Conservation (phyloP, 2,329 filamentous ascomycete species). For the Fusarium multiceps region DNA sequence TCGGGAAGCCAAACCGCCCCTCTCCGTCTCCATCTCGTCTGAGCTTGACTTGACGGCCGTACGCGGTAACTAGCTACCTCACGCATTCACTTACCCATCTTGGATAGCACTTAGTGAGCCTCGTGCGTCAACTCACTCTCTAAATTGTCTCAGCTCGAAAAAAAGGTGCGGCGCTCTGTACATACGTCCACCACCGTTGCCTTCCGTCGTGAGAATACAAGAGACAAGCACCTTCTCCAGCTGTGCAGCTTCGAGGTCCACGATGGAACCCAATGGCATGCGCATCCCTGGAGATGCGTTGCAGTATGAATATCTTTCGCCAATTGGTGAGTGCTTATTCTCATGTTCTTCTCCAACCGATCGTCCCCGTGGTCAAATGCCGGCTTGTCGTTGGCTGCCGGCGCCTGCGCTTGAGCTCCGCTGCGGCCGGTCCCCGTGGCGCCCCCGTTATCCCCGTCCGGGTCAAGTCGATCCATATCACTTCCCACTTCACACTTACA, state of each 20-base stretch:
- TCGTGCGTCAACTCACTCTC: constrained; percentile 22
- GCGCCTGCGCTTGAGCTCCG: constrained; percentile 43
- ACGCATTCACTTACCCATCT: constrained; percentile 46
- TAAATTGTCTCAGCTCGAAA: constrained; percentile 22
- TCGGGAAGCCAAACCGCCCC: constrained; percentile 41
- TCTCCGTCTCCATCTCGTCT: constrained; percentile 33
- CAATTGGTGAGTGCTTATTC: constrained; percentile 64
- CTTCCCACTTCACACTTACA: constrained; percentile 21
- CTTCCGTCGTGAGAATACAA: constrained; percentile 20
- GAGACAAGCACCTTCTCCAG: constrained; percentile 30
- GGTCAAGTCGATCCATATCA: constrained; percentile 36
- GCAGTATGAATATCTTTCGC: constrained; percentile 59
- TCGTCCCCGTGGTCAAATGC: constrained; percentile 60
- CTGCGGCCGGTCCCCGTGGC: constrained; percentile 43
- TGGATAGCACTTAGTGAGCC: constrained; percentile 36
- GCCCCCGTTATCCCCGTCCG: constrained; percentile 43
- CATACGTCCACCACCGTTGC: constrained; percentile 26
- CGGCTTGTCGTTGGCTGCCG: constrained; percentile 59
- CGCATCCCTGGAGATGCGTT: constrained; percentile 60
- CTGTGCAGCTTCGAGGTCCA: constrained; percentile 35
- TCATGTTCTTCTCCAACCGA: constrained; percentile 53
- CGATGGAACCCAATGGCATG: constrained; percentile 56
- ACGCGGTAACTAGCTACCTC: constrained; percentile 23
- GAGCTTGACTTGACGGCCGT: constrained; percentile 16
- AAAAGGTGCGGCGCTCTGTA: constrained; percentile 23